Evolutionary conservation across 108 stramenopile genomes (phyloP), one percentile per base, ranked within the genome.

Genomic region (Epipyxis sp.): DNA sequence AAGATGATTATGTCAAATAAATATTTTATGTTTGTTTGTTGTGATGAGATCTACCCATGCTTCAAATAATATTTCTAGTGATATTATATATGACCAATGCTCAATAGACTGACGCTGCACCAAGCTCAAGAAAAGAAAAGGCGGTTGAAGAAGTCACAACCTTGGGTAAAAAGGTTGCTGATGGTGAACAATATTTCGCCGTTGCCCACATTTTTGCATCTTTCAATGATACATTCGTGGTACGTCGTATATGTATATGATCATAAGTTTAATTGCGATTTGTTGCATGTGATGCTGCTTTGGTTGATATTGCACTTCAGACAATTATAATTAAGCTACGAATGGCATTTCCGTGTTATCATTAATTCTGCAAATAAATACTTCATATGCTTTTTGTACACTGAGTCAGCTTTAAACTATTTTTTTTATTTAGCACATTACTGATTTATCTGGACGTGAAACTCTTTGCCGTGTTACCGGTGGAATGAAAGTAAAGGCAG

Each of bases 401-500:
- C 0, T 3, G 27, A 69, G 25, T 6, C 50, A 16, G 30, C 16
- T 27, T 10, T 77, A n/a, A n/a, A n/a, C n/a, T 40, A 1, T 79
- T 3, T 13, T 67, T 10, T 59, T 6, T 1, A 59, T 16, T 20
- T 79, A 85, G 50, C 98, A 99, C 83, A 94, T 99, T 34, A 99
- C 98, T 40, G 98, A 99, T 84, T 90, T 99, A 59, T 96, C 95
- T 43, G 98, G 98, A 65, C 92, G 98, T 1, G 98, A 99, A 90
- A 99, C 98, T 59, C 87, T 99, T 86, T 94, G 94, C 80, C 97
- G 98, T 72, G 96, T 99, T 50, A 99, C 98, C 10, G 98, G 98
- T 69, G 98, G 98, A 58, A 99, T 99, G 98, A 99, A 99, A 90
- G 98, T 99, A 78, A 98, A 98, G 94, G 97, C 97, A 29, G 98